Evolutionary conservation across 306 rosid genomes (phyloP), one percentile per base, ranked within the genome.

Genomic region (Cyamopsis tetragonoloba): DNA sequence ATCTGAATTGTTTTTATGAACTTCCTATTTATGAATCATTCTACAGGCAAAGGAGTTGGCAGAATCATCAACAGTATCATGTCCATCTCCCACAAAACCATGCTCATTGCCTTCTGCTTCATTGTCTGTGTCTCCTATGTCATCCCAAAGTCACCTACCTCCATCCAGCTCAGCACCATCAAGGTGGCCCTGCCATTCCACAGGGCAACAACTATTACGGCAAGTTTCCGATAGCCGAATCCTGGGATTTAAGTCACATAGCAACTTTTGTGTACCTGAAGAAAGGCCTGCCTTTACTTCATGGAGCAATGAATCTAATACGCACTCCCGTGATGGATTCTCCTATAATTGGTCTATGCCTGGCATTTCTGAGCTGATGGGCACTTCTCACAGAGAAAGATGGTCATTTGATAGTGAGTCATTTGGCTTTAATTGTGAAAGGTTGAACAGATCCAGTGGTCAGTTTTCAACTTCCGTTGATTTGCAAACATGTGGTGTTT

Each of bases 261-360:
- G 65, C 70, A 84, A 70, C 79, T 70, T 32, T 44, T 56, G 75
- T 68, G 74, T 71, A 46, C 71, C 91, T 32, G 96, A 92, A 83
- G 95, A 85, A 77, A 89, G 74, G 80, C 78, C 80, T 30, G 73
- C 20, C 43, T 75, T 68, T 50, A 88, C 89, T 27, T 68, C 86
- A 4, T 81, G 84, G 78, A 77, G 88, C 86, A 89, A 83, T 66
- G 93, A 84, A 71, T 83, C 83, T 17, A 32, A 77, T 28, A 75
- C 77, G 80, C 81, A 74, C 28, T 85, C 96, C 57, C 76, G 41
- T 37, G 85, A 84, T 57, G 92, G 86, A 19, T 89, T 96, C 56
- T 89, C 93, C 31, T 95, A 87, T 71, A 77, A 91, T 76, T 92
- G 98, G 89, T 92, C 96, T 65, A 72, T 87, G 82, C 79, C 86